Conservation (phyloP, 192 early-diverging fungal species). For the Coemansia sp. region DNA sequence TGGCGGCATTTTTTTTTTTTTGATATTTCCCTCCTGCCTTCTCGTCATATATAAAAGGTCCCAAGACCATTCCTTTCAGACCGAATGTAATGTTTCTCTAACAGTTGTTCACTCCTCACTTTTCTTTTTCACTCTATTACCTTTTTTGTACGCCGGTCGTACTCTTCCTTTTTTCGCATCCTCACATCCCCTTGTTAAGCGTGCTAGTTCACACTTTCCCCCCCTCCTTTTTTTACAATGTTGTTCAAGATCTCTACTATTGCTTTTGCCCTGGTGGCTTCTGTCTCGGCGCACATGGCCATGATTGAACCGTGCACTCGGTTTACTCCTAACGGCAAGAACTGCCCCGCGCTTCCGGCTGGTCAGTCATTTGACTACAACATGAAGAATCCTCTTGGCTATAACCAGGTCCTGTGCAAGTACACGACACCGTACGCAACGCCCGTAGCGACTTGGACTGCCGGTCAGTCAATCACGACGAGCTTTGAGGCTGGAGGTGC, state of each 20-base stretch:
- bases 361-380: conserved; percentile 51
- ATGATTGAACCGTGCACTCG: conserved; percentile 52
- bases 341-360: conserved; percentile 38
- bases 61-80: neutral
- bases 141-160: conserved; percentile 23
- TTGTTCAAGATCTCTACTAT: conserved; percentile 22
- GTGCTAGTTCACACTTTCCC: neutral
- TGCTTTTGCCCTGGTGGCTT: conserved; percentile 32
- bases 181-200: neutral
- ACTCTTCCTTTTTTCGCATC: conserved; percentile 10
- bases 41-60: neutral
- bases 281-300: conserved; percentile 52
- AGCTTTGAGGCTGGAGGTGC: conserved; percentile 46
- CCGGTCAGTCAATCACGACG: conserved; percentile 53
- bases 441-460: conserved; percentile 44
- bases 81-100: neutral
- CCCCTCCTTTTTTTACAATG: conserved; percentile 18
- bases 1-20: neutral
- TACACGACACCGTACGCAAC: conserved; percentile 31
- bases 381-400: conserved; percentile 49
- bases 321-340: conserved; percentile 19
- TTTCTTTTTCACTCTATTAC: conserved; percentile 2
- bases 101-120: conserved; percentile 14
- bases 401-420: conserved; percentile 40
- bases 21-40: too few species aligned